Percentiles rank a stretch among this genome's conserved stretches.
Conservation (phyloP, 139 green algal species). For the Tetradesmus lagerheimii region DNA sequence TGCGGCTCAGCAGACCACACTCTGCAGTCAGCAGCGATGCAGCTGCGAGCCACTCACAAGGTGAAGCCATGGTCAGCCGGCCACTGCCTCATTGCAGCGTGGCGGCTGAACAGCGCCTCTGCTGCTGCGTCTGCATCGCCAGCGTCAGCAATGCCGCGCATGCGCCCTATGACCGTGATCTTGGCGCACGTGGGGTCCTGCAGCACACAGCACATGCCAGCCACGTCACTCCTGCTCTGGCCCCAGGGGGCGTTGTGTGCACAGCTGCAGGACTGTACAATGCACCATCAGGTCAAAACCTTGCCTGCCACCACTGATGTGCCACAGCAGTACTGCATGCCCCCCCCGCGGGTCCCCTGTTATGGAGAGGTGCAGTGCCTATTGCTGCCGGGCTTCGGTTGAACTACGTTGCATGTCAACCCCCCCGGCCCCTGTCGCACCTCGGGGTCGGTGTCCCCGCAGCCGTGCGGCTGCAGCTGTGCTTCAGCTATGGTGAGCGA, state of each 20-base stretch:
- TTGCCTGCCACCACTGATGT: no score
- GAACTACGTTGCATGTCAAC: no score
- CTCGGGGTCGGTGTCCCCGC: not conserved
- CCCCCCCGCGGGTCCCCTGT: no score
- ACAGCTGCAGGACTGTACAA: no score
- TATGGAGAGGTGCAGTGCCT: no score
- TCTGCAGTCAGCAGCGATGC: not conserved
- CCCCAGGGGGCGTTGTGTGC: no score
- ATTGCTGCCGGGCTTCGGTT: no score
- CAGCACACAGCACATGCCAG: no score
- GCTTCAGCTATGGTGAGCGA: not conserved
- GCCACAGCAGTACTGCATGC: no score
- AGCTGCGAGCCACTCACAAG: not conserved
- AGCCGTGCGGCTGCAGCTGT: not conserved
- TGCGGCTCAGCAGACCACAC: not conserved
- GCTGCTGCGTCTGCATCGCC: not conserved
- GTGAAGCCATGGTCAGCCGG: slow-evolving; percentile 31
- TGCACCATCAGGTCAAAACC: no score
- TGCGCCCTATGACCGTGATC: slow-evolving; percentile 1
- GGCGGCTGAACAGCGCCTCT: slow-evolving; percentile 14
- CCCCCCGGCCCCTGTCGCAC: no score
- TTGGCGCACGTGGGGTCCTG: slow-evolving; percentile 37
- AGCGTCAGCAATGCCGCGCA: not conserved
- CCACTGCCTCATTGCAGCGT: slow-evolving; percentile 21
- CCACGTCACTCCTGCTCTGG: no score